Evolutionary conservation across 495 filamentous ascomycete genomes (phyloP), one percentile per base, ranked within the genome.

Genomic region (Penicillium paxilli): DNA sequence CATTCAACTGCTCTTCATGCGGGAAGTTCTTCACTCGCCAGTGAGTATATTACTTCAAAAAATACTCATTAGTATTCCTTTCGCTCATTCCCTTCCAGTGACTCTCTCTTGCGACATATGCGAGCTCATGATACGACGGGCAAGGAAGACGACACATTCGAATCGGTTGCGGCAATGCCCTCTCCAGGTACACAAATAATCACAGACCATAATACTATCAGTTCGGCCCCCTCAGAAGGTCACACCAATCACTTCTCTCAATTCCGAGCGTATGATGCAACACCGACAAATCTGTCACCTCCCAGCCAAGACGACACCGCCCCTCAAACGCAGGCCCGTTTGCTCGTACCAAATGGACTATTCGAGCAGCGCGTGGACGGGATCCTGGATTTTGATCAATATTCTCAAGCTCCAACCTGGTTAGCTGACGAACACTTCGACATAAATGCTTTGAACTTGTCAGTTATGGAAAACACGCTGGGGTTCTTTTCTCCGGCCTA

Each of bases 1-100:
- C 70, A 2, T 71, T 68, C 38, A 40, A 33, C 14, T 73, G 70
- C 44, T 14, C 51, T 16, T 28, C 50, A 7, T 73, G 70, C 54
- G 57, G 52, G 6, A 66, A 62, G 26, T 55, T 51, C 11, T 69
- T 66, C 30, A 58, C 57, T 28, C 49, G 61, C 22, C 61, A 60
- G 64, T 66, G 47, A n/a, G 60, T 51, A 12, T 33, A 2, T 46
- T 1, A 5, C 19, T 20, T 19, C 1, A 6, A 7, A 3, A 19
- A 16, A 38, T 3, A 19, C 4, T 8, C 8, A 14, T 2, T 20
- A 42, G 1, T 19, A 3, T 42, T 42, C 2, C 3, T 24, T 5
- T 40, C n/a, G n/a, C 35, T 40, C 8, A 40, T 40, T 2, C 17
- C 19, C n/a, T 20, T 42, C 7, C 16, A 66, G 63, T 47, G 64